Conservation (phyloP, 208 protist species). For the Vickermania ingenoplastis region DNA sequence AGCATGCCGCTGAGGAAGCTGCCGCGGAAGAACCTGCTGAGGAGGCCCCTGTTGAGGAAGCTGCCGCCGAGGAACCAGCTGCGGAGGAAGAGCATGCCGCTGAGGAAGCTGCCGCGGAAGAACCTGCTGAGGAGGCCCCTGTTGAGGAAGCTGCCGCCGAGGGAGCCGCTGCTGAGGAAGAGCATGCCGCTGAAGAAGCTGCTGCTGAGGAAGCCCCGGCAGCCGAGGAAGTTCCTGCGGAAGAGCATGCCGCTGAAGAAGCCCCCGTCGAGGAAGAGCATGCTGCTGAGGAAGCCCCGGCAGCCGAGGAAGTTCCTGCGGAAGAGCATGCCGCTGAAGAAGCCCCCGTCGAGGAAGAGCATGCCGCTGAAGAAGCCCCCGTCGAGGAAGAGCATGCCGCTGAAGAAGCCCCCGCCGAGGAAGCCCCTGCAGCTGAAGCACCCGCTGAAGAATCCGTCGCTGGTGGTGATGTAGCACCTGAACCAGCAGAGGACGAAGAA, state of each 20-base stretch:
- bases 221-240: neutral
- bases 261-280: neutral
- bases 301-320: neutral
- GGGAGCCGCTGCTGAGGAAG: neutral
- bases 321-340: neutral
- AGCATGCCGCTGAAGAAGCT: neutral
- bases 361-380: neutral
- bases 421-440: neutral
- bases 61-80: neutral
- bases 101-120: constrained; percentile 1
- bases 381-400: neutral
- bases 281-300: constrained; percentile 2
- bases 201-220: constrained; percentile 1
- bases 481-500: neutral
- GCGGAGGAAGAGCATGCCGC: constrained; percentile 1
- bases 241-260: neutral
- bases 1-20: neutral
- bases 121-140: constrained; percentile 3
- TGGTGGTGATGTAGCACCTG: neutral
- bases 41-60: constrained; percentile 3
- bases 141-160: constrained; percentile 1
- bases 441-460: neutral
- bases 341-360: neutral
- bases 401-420: neutral
- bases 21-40: constrained; percentile 1